These are phyloP conservation scores for Umbelopsis sp. DNA, from an alignment of 371 early-diverging fungal genomes.

Conservation along the genomic window DNA sequence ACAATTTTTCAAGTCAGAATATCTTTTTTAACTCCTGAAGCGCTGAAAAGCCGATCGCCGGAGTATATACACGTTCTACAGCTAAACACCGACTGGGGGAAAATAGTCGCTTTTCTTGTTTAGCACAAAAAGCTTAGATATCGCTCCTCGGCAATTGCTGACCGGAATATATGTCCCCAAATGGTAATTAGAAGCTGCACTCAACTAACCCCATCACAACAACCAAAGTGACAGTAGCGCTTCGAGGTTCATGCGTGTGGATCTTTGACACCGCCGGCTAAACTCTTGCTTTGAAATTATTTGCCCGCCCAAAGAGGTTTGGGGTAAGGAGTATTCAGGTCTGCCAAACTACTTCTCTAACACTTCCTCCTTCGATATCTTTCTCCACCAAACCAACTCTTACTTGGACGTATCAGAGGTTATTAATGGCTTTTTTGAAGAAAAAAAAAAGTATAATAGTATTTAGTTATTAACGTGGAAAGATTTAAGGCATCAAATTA, in stretches of 20 bases:
- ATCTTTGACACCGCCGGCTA: too few relatives aligned
- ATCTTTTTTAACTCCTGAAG: conserved; percentile 1
- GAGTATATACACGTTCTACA: background rate
- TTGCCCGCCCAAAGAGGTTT: too few relatives aligned
- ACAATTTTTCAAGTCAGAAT: background rate
- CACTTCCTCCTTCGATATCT: too few relatives aligned
- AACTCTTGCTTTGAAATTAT: too few relatives aligned
- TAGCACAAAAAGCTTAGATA: background rate
- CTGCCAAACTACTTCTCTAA: too few relatives aligned
- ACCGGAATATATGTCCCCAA: conserved; percentile 6
- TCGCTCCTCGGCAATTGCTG: background rate
- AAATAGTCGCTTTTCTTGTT: background rate
- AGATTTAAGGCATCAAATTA: background rate
- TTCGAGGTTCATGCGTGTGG: too few relatives aligned
- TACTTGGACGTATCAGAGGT: too few relatives aligned
- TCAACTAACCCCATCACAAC: too few relatives aligned
- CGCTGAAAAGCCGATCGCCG: background rate
- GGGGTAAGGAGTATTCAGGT: too few relatives aligned
- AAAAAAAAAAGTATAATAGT: background rate
- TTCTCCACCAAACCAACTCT: too few relatives aligned
- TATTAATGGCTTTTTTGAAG: background rate
- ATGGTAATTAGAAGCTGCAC: conserved; percentile 5
- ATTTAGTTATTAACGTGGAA: conserved; percentile 3
- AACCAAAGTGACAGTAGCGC: too few relatives aligned
- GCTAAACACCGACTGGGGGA: background rate